Conservation (phyloP, 2,329 filamentous ascomycete genomes). For the Cladophialophora yegresii region DNA sequence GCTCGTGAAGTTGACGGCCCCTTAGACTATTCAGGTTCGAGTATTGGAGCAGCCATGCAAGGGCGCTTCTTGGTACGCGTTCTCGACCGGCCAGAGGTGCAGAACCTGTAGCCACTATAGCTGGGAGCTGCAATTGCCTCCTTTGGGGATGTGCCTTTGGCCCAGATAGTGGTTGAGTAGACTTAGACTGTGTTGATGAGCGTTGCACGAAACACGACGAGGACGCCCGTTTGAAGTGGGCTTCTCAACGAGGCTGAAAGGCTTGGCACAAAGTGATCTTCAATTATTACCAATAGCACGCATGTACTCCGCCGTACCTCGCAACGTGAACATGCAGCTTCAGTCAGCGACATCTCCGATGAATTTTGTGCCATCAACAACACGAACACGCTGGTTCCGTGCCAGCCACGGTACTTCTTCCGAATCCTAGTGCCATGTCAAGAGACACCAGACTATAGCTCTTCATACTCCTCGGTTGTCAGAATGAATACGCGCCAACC, state of each 20-base stretch:
- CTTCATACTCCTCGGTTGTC: neutral
- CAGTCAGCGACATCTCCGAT: neutral
- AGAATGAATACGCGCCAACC: conserved; percentile 28
- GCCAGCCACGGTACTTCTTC: neutral
- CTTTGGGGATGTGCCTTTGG: neutral
- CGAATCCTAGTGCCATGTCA: neutral
- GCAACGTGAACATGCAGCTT: neutral
- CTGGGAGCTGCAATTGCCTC: neutral
- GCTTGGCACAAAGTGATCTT: neutral
- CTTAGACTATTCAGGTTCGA: neutral
- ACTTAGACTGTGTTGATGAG: neutral
- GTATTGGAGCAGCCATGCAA: neutral
- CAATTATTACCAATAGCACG: neutral
- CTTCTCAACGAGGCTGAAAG: neutral
- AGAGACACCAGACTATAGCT: neutral
- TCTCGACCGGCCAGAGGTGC: neutral
- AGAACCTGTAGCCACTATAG: neutral
- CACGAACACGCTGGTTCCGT: neutral
- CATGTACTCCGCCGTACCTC: neutral
- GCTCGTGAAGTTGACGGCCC: neutral
- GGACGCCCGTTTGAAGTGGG: neutral
- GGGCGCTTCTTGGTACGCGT: neutral
- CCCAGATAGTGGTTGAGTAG: neutral
- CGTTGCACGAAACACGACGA: neutral
- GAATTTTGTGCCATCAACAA: conserved; percentile 6